Conservation (phyloP, 148 eudicot species). For the Arctostaphylos glauca region DNA sequence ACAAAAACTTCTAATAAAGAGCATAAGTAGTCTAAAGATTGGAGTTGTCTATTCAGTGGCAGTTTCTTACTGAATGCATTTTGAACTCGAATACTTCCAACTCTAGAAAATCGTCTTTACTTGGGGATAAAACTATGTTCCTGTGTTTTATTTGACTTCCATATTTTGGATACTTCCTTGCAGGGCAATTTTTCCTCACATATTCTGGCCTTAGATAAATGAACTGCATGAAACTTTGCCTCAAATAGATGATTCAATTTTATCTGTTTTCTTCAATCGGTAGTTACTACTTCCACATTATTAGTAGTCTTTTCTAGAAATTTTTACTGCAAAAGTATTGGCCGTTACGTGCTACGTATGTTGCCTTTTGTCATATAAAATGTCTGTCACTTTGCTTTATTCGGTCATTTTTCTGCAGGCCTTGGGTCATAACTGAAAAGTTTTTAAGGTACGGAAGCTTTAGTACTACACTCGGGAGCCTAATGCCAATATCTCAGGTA, state of each 20-base stretch:
- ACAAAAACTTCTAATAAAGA: too few species aligned
- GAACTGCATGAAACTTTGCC: too few species aligned
- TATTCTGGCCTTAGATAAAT: too few species aligned
- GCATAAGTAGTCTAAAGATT: neutral
- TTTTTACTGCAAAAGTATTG: neutral
- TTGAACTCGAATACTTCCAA: neutral
- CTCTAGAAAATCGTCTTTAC: too few species aligned
- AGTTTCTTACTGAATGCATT: neutral
- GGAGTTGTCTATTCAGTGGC: neutral
- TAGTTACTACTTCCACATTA: neutral
- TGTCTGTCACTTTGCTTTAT: neutral
- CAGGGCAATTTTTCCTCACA: too few species aligned
- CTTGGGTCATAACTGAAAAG: conserved; percentile 43
- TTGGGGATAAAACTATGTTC: too few species aligned
- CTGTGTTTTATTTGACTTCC: too few species aligned
- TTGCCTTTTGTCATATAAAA: neutral
- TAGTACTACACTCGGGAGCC: conserved; percentile 25
- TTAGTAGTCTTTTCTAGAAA: neutral
- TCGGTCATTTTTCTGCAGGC: conserved; percentile 36
- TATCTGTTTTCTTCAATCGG: neutral
- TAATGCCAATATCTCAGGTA: conserved; percentile 33
- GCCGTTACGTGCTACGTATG: neutral
- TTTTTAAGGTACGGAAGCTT: conserved; percentile 19
- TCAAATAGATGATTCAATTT: neutral
- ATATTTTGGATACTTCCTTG: too few species aligned